A percentile compares a stretch with the other conserved stretches of the same genome.
phyloP scores from a whole-genome alignment of 192 early-diverging fungal species.

The Coemansia sp. region DNA sequence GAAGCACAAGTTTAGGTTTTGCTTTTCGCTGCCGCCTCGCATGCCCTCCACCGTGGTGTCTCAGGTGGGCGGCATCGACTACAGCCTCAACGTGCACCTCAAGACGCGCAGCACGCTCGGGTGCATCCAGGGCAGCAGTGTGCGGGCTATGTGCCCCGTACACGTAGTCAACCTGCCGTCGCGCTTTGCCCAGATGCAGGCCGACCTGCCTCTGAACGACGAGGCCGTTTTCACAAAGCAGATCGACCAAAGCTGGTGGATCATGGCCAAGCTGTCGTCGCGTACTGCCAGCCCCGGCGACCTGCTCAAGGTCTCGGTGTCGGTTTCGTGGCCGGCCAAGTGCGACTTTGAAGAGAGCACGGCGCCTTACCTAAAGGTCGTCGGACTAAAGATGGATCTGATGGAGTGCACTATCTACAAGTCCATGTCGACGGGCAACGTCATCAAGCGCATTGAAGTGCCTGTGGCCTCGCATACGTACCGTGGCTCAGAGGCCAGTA shows the following conservation, averaged over 20 bases:
- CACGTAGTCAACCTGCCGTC: constrained; percentile 34
- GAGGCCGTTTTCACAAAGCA: constrained; percentile 36
- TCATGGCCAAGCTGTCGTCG: constrained; percentile 18
- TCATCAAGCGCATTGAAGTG: constrained; percentile 9
- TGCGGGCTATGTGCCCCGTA: constrained; percentile 10
- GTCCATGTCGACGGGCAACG: constrained; percentile 17
- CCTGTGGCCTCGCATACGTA: constrained; percentile 11
- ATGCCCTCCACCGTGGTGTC: constrained; percentile 37
- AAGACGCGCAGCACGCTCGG: constrained; percentile 10
- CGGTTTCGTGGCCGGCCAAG: constrained; percentile 20
- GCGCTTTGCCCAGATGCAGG: constrained; percentile 11
- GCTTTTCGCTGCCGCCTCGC: constrained; percentile 21
- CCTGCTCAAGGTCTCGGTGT: constrained; percentile 10
- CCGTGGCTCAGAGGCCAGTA: too few relatives aligned
- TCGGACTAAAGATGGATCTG: constrained; percentile 24
- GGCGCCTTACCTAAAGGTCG: constrained; percentile 4
- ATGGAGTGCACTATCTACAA: constrained; percentile 23
- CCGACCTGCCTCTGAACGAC: constrained; percentile 19
- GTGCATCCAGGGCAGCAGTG: background rate
- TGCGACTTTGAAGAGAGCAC: constrained; percentile 11
- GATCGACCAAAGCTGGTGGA: constrained; percentile 34
- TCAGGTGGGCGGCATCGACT: constrained; percentile 33
- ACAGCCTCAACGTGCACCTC: constrained; percentile 14
- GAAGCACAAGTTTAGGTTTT: constrained; percentile 28
- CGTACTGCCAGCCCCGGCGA: constrained; percentile 27